These are phyloP conservation scores for Sugiyamaella qingdaonensis DNA, from an alignment of 805 yeast genomes.

Conservation along the genomic window DNA sequence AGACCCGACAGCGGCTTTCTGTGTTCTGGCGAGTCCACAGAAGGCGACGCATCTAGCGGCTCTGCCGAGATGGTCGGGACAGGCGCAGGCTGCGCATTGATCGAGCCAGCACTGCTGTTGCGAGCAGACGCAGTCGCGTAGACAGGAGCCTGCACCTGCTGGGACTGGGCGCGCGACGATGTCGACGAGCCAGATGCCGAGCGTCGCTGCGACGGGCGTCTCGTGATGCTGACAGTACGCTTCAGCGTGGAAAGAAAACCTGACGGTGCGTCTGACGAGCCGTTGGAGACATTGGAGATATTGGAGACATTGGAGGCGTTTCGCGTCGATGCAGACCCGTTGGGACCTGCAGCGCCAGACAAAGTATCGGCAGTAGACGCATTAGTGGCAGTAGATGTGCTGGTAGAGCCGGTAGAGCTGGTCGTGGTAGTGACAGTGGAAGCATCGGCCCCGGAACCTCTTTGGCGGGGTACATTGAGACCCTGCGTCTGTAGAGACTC, in stretches of 20 bases:
- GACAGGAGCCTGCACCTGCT: neutral
- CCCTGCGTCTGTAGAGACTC: neutral
- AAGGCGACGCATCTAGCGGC: neutral
- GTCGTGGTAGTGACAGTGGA: neutral
- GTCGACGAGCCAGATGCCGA: constrained; percentile 18
- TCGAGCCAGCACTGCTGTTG: neutral
- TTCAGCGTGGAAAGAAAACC: constrained; percentile 16
- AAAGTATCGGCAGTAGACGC: neutral
- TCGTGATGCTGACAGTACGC: constrained; percentile 18
- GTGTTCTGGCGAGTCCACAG: neutral
- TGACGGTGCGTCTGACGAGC: neutral
- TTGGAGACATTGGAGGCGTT: neutral
- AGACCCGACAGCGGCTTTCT: constrained; percentile 9
- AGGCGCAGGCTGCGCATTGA: neutral
- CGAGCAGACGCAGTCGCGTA: neutral
- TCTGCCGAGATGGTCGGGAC: neutral
- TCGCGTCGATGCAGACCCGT: neutral
- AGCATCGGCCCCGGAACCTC: neutral
- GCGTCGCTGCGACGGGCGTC: constrained; percentile 14
- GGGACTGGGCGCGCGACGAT: constrained; percentile 2
- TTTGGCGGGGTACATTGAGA: neutral
- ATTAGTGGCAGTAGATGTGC: neutral
- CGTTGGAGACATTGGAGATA: neutral
- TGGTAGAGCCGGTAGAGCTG: neutral
- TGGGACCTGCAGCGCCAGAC: neutral